phyloP scores from a whole-genome alignment of 78 protist genomes.

The Dictyostelium capitatum region DNA sequence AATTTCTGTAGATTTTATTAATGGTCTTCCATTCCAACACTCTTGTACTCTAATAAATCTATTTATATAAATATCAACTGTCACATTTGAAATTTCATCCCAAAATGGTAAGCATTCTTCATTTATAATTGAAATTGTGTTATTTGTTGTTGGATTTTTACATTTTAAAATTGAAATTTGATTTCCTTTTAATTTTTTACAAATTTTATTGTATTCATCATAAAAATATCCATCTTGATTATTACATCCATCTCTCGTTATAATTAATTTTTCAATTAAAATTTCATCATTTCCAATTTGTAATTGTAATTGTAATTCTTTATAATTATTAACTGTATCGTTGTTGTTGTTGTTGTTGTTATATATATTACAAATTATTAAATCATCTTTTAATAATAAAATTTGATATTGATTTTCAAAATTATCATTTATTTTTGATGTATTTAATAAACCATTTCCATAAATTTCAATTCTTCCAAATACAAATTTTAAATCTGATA shows the following conservation, averaged over 20 bases:
- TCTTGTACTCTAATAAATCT: slow-evolving; percentile 22
- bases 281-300: not conserved
- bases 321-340: not conserved
- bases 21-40: slow-evolving; percentile 12
- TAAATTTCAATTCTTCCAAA: slow-evolving; percentile 11
- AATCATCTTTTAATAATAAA: not conserved
- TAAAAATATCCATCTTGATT: not conserved
- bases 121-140: no score
- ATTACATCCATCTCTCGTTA: slow-evolving; percentile 51
- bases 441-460: slow-evolving; percentile 8
- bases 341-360: not conserved
- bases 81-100: not conserved
- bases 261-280: not conserved
- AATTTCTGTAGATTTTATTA: not conserved
- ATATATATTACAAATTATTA: not conserved
- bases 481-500: not conserved
- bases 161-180: not conserved
- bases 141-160: not conserved
- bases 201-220: slow-evolving; percentile 5
- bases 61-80: not conserved
- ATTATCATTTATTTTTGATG: not conserved
- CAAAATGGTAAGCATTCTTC: no score
- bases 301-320: not conserved
- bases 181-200: slow-evolving; percentile 24
- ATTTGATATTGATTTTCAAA: not conserved